phyloP scores from a whole-genome alignment of 1,284 basidiomycete genomes.

The Boletellus deceptivus region DNA sequence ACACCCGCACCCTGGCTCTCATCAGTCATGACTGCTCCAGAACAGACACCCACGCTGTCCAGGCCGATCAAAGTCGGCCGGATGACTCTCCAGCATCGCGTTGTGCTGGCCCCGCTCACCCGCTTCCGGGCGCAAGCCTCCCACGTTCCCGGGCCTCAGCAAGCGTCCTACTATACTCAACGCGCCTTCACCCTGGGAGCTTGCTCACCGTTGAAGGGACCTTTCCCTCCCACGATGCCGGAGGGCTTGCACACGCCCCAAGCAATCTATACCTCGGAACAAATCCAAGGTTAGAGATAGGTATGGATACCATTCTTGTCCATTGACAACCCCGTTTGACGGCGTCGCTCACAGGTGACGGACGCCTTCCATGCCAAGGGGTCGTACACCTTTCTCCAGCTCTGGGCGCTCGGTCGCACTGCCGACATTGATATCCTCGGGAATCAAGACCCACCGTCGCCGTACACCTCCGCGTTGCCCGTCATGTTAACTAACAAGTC shows the following conservation, averaged over 20 bases:
- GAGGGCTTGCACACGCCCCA: slow-evolving; percentile 22
- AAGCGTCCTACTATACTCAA: no score
- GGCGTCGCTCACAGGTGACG: slow-evolving; percentile 20
- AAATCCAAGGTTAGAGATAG: slow-evolving; percentile 17
- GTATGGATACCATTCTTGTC: not conserved
- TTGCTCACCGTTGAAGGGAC: slow-evolving; percentile 29
- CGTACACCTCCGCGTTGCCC: slow-evolving; percentile 28
- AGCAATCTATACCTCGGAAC: slow-evolving; percentile 14
- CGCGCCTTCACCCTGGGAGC: no score
- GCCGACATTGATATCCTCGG: not conserved
- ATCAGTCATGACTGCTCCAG: no score
- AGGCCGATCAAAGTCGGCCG: no score
- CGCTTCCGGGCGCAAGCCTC: no score
- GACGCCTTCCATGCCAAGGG: slow-evolving; percentile 41
- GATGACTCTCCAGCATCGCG: no score
- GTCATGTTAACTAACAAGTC: slow-evolving; percentile 33
- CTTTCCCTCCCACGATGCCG: slow-evolving; percentile 28
- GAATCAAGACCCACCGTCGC: not conserved
- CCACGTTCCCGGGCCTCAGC: no score
- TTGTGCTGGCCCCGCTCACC: no score
- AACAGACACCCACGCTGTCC: no score
- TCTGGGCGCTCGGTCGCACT: not conserved
- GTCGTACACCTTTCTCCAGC: slow-evolving; percentile 4
- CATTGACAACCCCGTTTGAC: not conserved
- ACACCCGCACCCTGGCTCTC: no score